These are phyloP conservation scores for Fusarium dlaminii DNA, from an alignment of 2,329 filamentous ascomycete species.

Conservation along the genomic window DNA sequence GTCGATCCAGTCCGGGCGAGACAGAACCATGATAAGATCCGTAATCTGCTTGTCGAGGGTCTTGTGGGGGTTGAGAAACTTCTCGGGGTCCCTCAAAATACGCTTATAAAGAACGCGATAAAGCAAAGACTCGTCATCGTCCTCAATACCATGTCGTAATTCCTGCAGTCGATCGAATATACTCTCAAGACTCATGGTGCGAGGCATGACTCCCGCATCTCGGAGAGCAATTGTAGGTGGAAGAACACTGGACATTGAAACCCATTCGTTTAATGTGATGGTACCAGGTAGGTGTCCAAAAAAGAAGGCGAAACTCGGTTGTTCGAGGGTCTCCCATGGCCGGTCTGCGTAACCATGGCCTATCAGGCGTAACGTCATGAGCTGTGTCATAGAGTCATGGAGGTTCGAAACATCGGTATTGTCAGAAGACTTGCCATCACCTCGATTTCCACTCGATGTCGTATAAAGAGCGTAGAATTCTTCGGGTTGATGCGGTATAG, in stretches of 20 bases:
- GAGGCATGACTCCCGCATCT: constrained; percentile 67
- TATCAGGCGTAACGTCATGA: constrained; percentile 64
- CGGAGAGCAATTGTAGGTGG: constrained; percentile 66
- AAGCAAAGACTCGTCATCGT: constrained; percentile 66
- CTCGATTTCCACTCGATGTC: constrained; percentile 56
- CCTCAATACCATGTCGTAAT: constrained; percentile 65
- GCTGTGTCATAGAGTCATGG: constrained; percentile 66
- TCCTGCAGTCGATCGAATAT: constrained; percentile 69
- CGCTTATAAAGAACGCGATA: constrained; percentile 73
- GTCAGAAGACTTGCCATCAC: constrained; percentile 50
- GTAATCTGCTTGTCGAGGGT: constrained; percentile 76
- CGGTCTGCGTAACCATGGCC: constrained; percentile 53
- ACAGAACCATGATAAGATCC: constrained; percentile 75
- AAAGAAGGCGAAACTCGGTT: constrained; percentile 75
- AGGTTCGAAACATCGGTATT: constrained; percentile 59
- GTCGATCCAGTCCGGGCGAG: constrained; percentile 77
- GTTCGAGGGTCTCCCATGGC: constrained; percentile 78
- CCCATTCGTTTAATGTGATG: constrained; percentile 76
- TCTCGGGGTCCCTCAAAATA: constrained; percentile 74
- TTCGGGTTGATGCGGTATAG: constrained; percentile 64
- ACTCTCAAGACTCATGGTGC: constrained; percentile 66
- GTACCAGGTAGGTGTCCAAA: constrained; percentile 75
- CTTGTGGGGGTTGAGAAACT: constrained; percentile 67
- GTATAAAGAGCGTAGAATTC: constrained; percentile 66
- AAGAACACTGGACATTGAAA: constrained; percentile 64